Evolutionary conservation across 441 rosid species (phyloP), one percentile per base, ranked within the genome.

Genomic region (Sinapis alba): DNA sequence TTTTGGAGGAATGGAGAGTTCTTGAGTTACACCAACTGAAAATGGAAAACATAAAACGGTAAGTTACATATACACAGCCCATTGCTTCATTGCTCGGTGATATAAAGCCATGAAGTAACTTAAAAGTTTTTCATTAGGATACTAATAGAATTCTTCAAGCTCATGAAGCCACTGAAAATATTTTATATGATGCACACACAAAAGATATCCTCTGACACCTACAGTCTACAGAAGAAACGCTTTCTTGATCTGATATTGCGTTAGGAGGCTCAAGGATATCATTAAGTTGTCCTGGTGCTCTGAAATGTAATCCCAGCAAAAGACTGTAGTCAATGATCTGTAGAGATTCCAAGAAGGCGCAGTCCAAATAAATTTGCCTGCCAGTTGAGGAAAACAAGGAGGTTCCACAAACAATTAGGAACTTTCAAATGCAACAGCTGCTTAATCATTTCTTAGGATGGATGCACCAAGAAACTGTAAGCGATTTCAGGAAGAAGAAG

Each of bases 271-370:
- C 89, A 60, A 89, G 76, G 23, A 88, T 76, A 69, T 86, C 82
- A 78, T 80, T 87, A 82, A 93, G 82, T 65, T 91, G 93, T 69
- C 85, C 89, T 7, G 98, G 98, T 18, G 92, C 97, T 85, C 94
- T 87, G 80, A 91, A 94, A 86, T 94, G 94, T 71, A 94, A 62
- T 27, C 98, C 98, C 78, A 94, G 69, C 56, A 94, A 81, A 78
- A 94, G 96, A 82, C 98, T 94, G 62, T 94, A 94, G 80, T 94
- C 98, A 53, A 94, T 91, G 75, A 94, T 90, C 7, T 87, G 88
- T 68, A 90, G 96, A 72, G 94, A 90, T 82, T 91, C 91, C 81
- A 94, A 80, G 83, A 94, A 94, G 43, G 0, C 66, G 84, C 96
- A 86, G 71, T 94, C 98, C 24, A 88, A 54, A 30, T 81, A 62